A percentile compares a stretch with the other conserved stretches of the same genome.
These are phyloP conservation scores for Nannochloris sp. DNA, from an alignment of 139 green algal species.

Conservation along the genomic window DNA sequence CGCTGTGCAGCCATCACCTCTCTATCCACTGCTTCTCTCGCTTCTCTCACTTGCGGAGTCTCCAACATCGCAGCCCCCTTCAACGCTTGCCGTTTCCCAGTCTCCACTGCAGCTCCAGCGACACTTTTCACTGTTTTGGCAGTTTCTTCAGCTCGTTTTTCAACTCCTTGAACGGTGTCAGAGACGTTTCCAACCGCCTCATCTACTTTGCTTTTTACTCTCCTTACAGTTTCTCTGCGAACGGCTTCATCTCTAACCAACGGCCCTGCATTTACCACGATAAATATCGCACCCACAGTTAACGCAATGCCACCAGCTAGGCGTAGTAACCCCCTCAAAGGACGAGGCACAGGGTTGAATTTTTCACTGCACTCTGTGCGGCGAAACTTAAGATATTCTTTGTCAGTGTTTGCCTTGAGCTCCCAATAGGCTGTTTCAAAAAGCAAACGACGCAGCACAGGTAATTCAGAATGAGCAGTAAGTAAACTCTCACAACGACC, in stretches of 20 bases:
- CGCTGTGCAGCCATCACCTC: not conserved
- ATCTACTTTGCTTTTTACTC: not conserved
- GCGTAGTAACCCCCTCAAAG: not conserved
- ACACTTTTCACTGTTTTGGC: not conserved
- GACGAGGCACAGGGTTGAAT: not conserved
- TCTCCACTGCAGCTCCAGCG: not conserved
- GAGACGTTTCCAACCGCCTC: not conserved
- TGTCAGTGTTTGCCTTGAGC: slow-evolving; percentile 18
- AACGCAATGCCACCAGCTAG: not conserved
- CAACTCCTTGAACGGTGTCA: not conserved
- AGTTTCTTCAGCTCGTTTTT: not conserved
- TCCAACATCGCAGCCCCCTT: not conserved
- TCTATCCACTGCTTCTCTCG: not conserved
- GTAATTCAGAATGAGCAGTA: slow-evolving; percentile 29
- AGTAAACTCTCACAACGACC: slow-evolving; percentile 38
- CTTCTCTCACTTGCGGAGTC: not conserved
- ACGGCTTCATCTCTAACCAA: not conserved
- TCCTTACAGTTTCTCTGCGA: not conserved
- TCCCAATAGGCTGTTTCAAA: slow-evolving; percentile 33
- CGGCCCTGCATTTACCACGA: not conserved
- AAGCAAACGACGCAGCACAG: slow-evolving; percentile 34
- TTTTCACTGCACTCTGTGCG: not conserved
- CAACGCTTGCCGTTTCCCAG: not conserved
- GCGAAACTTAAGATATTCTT: not conserved
- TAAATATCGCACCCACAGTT: not conserved